These are phyloP conservation scores for Entomortierella chlamydospora DNA, from an alignment of 192 early-diverging fungal species.

Conservation along the genomic window DNA sequence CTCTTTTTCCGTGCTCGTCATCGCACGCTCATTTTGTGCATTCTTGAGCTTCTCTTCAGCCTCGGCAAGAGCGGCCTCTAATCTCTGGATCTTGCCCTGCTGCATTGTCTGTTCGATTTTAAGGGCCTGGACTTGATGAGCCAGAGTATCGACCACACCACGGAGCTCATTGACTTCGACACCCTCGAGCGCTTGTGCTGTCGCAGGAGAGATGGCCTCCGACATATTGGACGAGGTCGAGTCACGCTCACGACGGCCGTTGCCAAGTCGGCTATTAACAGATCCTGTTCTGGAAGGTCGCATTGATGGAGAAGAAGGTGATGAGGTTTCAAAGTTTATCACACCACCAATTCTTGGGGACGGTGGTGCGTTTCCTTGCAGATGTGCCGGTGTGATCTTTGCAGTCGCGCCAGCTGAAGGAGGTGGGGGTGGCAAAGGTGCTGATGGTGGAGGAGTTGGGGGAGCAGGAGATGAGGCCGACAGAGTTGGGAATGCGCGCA, in stretches of 20 bases:
- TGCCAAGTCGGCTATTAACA: neutral
- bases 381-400: conserved; percentile 17
- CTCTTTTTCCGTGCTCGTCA: conserved; percentile 52
- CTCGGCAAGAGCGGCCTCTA: conserved; percentile 60
- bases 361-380: conserved; percentile 15
- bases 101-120: conserved; percentile 53
- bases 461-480: conserved; percentile 14
- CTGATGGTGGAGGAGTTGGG: conserved; percentile 32
- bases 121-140: conserved; percentile 48
- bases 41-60: conserved; percentile 56
- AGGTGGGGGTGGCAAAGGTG: conserved; percentile 24
- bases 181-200: conserved; percentile 45
- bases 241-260: conserved; percentile 29
- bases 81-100: conserved; percentile 42
- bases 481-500: conserved; percentile 25
- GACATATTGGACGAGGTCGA: conserved; percentile 26
- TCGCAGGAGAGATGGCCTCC: conserved; percentile 39
- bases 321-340: conserved; percentile 6
- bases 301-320: conserved; percentile 13
- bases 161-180: conserved; percentile 46
- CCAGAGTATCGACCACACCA: conserved; percentile 42
- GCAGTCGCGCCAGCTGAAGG: conserved; percentile 11
- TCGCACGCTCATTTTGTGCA: conserved; percentile 50
- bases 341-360: conserved; percentile 32
- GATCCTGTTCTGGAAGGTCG: conserved; percentile 28